Base-by-base conservation (phyloP, 768 basidiomycete genomes). In the Xanthoconium stramineum region DNA sequence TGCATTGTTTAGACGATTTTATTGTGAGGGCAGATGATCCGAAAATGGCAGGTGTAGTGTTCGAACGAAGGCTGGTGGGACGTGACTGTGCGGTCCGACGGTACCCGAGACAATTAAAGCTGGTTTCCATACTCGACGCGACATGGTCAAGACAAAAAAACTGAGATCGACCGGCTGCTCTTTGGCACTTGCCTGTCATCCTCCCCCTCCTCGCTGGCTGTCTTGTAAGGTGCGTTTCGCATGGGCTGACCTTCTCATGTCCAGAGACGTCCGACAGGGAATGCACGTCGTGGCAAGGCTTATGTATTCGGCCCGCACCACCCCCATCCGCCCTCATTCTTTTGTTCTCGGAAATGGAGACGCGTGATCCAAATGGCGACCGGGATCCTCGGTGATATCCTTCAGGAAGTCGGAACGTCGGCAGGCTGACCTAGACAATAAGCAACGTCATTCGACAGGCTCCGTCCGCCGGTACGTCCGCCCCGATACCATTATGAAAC, bases 21-120 rank as follows among this genome's bases (percentile, higher is more conserved):
- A 53, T 61, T 45, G 55, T 54, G 42, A 17, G 5, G 24, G 24
- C 11, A 28, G 28, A 24, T 45, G 54, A 35, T 50, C 56, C 57
- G 47, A 36, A 62, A 66, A 62, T 59, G 62, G 67, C 44, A 68
- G 36, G 61, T 12, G 59, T 66, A 61, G 62, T 68, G 59, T 55
- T 66, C 32, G 45, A 28, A 29, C 37, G n/a, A n/a, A n/a, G n/a
- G 11, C 37, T 24, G 2, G 24, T 24, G 15, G 33, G 19, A n/a
- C 37, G 62, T 65, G 67, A 57, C 61, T 60, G 63, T 69, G 55
- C 46, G 13, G 38, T 40, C 53, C 47, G 24, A 24, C 24, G 24
- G 52, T 52, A 5, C 36, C 58, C 57, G 58, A 61, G 29, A 66
- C 67, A 69, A 68, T 68, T 60, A 58, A 54, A 40, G 19, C 19